Evolutionary conservation across 2,329 filamentous ascomycete species (phyloP).

Genomic region (Trichoderma sp.): DNA sequence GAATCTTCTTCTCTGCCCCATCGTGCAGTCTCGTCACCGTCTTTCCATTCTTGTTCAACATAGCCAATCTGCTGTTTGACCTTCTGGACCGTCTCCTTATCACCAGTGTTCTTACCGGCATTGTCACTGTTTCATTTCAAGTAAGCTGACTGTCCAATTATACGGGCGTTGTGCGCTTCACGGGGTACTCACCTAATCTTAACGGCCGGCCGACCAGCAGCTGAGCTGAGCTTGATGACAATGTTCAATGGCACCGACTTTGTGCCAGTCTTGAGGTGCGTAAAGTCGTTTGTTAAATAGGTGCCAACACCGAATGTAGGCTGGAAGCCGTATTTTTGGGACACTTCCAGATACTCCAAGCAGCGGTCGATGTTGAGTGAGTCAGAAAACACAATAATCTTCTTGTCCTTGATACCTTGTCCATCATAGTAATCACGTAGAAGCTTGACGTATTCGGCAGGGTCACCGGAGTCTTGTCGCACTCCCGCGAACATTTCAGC

Average conservation of each 20-base stretch:
- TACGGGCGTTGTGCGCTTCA: neutral
- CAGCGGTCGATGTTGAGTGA: conserved; percentile 90
- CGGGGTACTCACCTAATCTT: conserved; percentile 67
- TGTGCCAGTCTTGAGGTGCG: conserved; percentile 66
- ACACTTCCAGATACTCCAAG: conserved; percentile 82
- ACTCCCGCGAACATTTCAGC: conserved; percentile 82
- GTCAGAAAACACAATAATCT: conserved; percentile 93
- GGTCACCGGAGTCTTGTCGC: conserved; percentile 88
- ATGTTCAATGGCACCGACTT: conserved; percentile 95
- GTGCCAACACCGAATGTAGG: conserved; percentile 94
- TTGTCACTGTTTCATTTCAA: conserved; percentile 60
- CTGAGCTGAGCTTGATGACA: conserved; percentile 93
- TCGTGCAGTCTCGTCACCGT: conserved; percentile 78
- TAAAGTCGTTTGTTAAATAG: conserved; percentile 93
- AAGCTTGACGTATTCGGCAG: conserved; percentile 72
- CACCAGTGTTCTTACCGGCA: conserved; percentile 89
- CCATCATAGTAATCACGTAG: conserved; percentile 80
- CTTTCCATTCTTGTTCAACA: conserved; percentile 78
- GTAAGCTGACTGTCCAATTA: neutral
- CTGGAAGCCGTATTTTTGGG: conserved; percentile 77
- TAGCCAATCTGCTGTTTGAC: conserved; percentile 89
- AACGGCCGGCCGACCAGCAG: conserved; percentile 76
- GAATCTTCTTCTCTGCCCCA: conserved; percentile 64
- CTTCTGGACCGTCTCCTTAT: conserved; percentile 72
- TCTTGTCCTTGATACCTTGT: conserved; percentile 74